Conservation (phyloP, 176 grass and related monocot species). For the Zoysia japonica region DNA sequence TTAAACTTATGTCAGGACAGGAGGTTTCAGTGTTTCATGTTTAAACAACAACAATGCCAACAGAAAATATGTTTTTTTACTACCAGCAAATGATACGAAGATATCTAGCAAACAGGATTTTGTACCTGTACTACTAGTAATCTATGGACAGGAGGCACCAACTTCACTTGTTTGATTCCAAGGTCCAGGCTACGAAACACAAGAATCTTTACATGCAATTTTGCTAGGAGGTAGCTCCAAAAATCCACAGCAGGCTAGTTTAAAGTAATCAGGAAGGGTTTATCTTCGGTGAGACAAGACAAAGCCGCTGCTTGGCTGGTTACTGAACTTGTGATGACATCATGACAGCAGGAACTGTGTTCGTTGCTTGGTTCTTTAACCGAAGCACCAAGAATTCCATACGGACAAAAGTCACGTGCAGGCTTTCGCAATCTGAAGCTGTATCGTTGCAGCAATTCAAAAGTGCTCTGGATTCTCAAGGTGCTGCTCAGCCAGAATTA, state of each 20-base stretch:
- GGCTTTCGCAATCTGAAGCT: conserved; percentile 18
- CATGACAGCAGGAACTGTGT: conserved; percentile 11
- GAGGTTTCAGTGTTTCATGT: conserved; percentile 37
- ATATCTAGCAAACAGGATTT: conserved; percentile 34
- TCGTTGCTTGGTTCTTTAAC: conserved; percentile 30
- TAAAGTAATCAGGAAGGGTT: conserved; percentile 21
- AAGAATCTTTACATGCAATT: conserved; percentile 16
- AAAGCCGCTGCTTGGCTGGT: conserved; percentile 40
- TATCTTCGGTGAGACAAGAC: conserved; percentile 23
- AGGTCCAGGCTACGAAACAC: conserved; percentile 29
- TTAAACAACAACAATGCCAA: neutral
- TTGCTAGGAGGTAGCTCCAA: conserved; percentile 23
- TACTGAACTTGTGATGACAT: neutral
- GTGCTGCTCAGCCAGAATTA: neutral
- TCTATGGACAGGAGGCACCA: conserved; percentile 22
- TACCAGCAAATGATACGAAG: conserved; percentile 13
- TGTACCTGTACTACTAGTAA: neutral
- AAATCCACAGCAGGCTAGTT: conserved; percentile 14
- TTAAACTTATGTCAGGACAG: conserved; percentile 29
- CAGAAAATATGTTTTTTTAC: neutral
- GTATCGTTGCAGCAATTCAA: conserved; percentile 16
- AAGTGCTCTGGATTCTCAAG: conserved; percentile 14
- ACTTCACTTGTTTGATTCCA: conserved; percentile 36
- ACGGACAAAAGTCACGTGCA: conserved; percentile 28
- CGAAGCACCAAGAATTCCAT: conserved; percentile 32